Base-by-base conservation (phyloP, 2,329 filamentous ascomycete genomes). In the Aspergillus calidoustus region DNA sequence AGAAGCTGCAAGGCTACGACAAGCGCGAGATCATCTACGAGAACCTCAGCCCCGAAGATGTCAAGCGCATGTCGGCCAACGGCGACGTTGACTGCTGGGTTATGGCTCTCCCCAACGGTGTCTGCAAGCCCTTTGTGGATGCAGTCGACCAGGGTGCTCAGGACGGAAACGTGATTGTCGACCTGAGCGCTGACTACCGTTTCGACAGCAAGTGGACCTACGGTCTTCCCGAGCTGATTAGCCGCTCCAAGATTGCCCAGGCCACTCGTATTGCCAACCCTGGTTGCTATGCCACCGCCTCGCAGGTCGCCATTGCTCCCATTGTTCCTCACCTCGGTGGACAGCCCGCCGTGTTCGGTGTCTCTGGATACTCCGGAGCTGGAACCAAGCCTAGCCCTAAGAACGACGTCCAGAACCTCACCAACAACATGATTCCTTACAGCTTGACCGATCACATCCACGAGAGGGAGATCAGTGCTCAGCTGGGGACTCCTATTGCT, bases 121-220 rank as follows among this genome's bases (percentile, higher is more conserved):
- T 97, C 54, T 97, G 92, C 86, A 91, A 93, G 80, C 93, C 95
- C 0, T 99, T 90, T 69, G 90, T 98, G 9, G 92, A 98, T 66
- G 94, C 94, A 7, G 87, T 98, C 57, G 87, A 93, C 69, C 85
- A 90, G 72, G 87, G 85, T 34, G 87, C 87, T 61, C 85, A 87
- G 56, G 81, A 83, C 71, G 85, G 86, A 64, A 93, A 91, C 69
- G 82, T 98, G 46, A 91, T 98, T 68, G 85, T 99, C 50, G 95
- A 99, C 76, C 86, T 99, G 41, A 97, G 93, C n/a, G 95, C 95
- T 63, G 95, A 99, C 80, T 96, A 97, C 79, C 89, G 94, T 54
- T 98, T 97, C 76, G 90, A 96, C 73, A 81, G 84, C 60, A 83
- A 84, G 25, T 96, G 93, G 93, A 92, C 91, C 0, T 98, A 97